Evolutionary conservation across 2,329 filamentous ascomycete species (phyloP).

Genomic region (Aspergillus udagawae): DNA sequence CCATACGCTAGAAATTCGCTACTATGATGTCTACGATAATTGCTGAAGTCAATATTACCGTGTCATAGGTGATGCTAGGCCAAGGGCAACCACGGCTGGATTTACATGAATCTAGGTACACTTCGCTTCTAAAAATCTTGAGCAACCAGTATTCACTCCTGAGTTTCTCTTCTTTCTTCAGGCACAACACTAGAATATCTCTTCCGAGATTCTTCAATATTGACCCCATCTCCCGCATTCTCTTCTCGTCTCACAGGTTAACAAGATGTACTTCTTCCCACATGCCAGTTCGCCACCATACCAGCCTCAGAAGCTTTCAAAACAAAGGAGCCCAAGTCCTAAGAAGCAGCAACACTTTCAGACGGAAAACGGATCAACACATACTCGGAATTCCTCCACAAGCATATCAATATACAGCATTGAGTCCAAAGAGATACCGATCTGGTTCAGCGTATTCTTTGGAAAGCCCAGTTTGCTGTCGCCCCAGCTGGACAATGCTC

Average conservation of each 20-base stretch:
- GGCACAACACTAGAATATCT: not conserved
- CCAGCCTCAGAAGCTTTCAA: not conserved
- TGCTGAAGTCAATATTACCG: too few species aligned
- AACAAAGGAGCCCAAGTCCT: not conserved
- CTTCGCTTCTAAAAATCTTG: not conserved
- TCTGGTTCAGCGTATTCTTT: conserved; percentile 6
- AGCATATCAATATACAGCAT: not conserved
- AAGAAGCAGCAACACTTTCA: not conserved
- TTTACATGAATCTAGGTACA: too few species aligned
- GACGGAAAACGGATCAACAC: not conserved
- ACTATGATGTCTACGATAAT: too few species aligned
- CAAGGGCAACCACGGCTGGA: too few species aligned
- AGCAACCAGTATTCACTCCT: not conserved
- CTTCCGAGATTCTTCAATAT: not conserved
- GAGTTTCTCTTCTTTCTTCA: not conserved
- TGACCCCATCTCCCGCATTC: not conserved
- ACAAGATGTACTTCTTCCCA: not conserved
- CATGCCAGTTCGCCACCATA: not conserved
- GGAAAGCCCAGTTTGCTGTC: not conserved
- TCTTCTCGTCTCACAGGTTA: not conserved
- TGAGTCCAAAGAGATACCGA: not conserved
- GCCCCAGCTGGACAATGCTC: conserved; percentile 1
- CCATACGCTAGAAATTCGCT: too few species aligned
- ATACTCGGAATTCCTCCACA: not conserved
- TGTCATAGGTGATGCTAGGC: too few species aligned